Percentiles rank a stretch among this genome's conserved stretches.
Conservation (phyloP, 192 early-diverging fungal species). For the Backusella tuberculispora region DNA sequence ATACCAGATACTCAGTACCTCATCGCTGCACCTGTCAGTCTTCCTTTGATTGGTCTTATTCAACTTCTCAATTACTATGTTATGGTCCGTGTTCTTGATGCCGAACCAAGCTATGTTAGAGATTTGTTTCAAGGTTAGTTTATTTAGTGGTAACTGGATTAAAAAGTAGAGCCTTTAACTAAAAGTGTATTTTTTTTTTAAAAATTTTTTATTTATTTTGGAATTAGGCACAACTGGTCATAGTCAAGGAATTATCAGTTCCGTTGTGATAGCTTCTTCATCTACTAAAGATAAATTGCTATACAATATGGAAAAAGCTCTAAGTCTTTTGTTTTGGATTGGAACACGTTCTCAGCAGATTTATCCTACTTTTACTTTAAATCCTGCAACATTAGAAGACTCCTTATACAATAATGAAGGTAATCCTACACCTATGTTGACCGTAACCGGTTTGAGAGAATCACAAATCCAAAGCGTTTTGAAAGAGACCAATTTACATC, state of each 20-base stretch:
- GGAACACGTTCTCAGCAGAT: conserved; percentile 82
- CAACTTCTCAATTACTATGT: conserved; percentile 91
- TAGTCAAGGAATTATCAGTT: conserved; percentile 87
- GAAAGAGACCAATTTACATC: conserved; percentile 84
- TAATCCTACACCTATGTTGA: conserved; percentile 90
- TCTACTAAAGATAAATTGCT: conserved; percentile 79
- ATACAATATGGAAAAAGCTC: conserved; percentile 72
- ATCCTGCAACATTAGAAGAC: conserved; percentile 88
- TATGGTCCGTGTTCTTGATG: conserved; percentile 68
- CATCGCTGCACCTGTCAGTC: conserved; percentile 77
- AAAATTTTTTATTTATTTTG: not conserved
- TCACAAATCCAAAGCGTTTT: conserved; percentile 83
- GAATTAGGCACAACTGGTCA: conserved; percentile 76
- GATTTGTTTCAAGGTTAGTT: conserved; percentile 56
- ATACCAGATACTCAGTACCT: conserved; percentile 80
- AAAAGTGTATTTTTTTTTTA: not conserved
- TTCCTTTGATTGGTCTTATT: conserved; percentile 89
- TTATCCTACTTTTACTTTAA: conserved; percentile 76
- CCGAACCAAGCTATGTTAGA: conserved; percentile 59
- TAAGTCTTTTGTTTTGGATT: conserved; percentile 82
- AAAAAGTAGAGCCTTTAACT: not conserved
- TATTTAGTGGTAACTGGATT: not conserved
- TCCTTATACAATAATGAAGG: conserved; percentile 89
- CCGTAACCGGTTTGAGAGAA: conserved; percentile 81
- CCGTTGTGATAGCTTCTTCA: conserved; percentile 80